Conservation (phyloP, 108 stramenopile genomes). For the Asterionellopsis glacialis region DNA sequence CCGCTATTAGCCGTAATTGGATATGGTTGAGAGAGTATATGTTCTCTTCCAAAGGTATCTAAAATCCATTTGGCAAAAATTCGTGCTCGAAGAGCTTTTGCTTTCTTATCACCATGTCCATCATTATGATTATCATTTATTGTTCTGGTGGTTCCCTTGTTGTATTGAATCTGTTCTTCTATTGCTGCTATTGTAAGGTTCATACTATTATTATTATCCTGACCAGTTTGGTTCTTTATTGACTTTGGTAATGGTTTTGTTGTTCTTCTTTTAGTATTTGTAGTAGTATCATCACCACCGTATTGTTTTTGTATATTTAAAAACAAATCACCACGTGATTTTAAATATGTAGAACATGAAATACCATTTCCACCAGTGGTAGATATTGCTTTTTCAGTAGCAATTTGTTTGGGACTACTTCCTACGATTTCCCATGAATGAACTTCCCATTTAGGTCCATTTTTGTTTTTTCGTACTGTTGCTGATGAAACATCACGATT, state of each 20-base stretch:
- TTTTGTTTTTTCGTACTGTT: slow-evolving; percentile 2
- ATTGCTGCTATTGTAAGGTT: too few species aligned
- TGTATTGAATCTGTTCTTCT: too few species aligned
- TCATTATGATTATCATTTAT: too few species aligned
- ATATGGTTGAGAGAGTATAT: background rate
- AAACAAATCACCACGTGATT: slow-evolving; percentile 33
- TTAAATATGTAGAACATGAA: slow-evolving; percentile 54
- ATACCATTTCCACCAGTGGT: slow-evolving; percentile 36
- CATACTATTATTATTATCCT: too few species aligned
- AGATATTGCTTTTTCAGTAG: slow-evolving; percentile 27
- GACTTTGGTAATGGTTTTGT: too few species aligned
- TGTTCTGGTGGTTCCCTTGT: too few species aligned
- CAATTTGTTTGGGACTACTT: slow-evolving; percentile 44
- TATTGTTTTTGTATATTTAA: slow-evolving; percentile 17
- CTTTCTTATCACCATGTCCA: slow-evolving; percentile 44
- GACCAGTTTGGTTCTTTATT: too few species aligned
- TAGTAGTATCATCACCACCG: background rate
- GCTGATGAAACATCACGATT: too few species aligned
- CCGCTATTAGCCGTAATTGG: too few species aligned
- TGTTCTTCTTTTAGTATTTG: background rate
- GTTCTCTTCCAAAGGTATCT: slow-evolving; percentile 1
- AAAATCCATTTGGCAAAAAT: slow-evolving; percentile 66
- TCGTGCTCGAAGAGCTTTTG: slow-evolving; percentile 46
- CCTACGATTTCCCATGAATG: slow-evolving; percentile 40
- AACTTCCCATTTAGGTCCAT: slow-evolving; percentile 23